These are phyloP conservation scores for Beta lomatogona DNA, from an alignment of 179 eudicot species.

Conservation along the genomic window DNA sequence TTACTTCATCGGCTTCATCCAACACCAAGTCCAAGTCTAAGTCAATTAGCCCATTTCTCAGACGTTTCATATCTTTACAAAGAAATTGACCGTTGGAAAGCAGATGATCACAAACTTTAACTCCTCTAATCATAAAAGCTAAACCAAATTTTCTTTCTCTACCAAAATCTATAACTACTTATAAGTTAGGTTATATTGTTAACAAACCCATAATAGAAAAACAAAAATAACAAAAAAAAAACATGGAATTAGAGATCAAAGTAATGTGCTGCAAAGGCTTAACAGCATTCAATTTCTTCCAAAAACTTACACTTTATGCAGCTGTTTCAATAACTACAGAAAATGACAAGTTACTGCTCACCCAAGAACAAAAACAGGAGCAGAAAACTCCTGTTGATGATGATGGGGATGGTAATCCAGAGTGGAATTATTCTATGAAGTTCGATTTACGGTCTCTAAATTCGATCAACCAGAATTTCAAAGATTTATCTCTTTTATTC, in stretches of 20 bases:
- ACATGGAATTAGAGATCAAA: constrained; percentile 39
- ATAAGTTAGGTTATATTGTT: too few relatives aligned
- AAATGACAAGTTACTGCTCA: constrained; percentile 16
- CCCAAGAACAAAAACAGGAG: constrained; percentile 32
- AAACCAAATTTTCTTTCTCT: background rate
- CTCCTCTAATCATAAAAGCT: background rate
- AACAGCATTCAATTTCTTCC: constrained; percentile 53
- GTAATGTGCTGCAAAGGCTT: constrained; percentile 41
- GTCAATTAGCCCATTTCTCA: background rate
- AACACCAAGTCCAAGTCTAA: background rate
- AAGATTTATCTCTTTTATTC: constrained; percentile 26
- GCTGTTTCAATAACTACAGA: constrained; percentile 29
- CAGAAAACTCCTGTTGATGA: constrained; percentile 43
- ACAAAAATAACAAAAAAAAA: background rate
- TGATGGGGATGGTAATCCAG: constrained; percentile 44
- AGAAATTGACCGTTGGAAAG: constrained; percentile 20
- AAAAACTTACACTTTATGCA: constrained; percentile 44
- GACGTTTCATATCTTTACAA: constrained; percentile 2
- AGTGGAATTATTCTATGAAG: constrained; percentile 40
- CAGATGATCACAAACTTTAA: background rate
- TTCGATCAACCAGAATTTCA: background rate
- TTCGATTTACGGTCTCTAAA: constrained; percentile 31
- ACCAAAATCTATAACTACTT: background rate
- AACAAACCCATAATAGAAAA: background rate
- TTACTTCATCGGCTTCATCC: background rate